Conservation (phyloP, 257 asterid species). For the Primulina tabacum region DNA sequence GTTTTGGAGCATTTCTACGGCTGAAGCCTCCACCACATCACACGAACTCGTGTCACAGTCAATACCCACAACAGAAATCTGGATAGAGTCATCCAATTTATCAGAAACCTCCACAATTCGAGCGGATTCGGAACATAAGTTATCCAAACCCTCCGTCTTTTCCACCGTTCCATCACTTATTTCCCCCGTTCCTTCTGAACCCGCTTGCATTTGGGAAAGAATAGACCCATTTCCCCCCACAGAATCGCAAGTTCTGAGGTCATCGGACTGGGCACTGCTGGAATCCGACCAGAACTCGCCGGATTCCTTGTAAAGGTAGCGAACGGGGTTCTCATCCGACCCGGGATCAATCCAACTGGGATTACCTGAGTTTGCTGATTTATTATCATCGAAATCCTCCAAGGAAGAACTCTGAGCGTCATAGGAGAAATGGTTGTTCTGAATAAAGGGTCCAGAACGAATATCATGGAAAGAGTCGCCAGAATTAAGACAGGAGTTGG, state of each 20-base stretch:
- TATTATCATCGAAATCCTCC: constrained; percentile 38
- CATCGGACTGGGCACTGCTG: constrained; percentile 55
- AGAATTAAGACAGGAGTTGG: constrained; percentile 33
- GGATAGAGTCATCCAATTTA: constrained; percentile 25
- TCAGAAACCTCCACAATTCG: constrained; percentile 32
- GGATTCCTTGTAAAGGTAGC: constrained; percentile 36
- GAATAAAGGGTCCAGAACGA: constrained; percentile 46
- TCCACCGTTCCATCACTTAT: constrained; percentile 23
- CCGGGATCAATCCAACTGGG: constrained; percentile 84
- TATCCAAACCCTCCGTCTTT: constrained; percentile 31
- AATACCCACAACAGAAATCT: constrained; percentile 23
- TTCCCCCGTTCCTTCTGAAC: constrained; percentile 33
- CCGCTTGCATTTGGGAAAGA: constrained; percentile 23
- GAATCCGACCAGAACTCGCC: constrained; percentile 71
- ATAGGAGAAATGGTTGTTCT: constrained; percentile 57
- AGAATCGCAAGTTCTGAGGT: constrained; percentile 37
- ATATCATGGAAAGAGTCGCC: constrained; percentile 35
- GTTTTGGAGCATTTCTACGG: constrained; percentile 25
- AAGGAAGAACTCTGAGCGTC: constrained; percentile 34
- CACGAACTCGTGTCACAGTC: constrained; percentile 23
- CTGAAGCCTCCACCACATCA: constrained; percentile 26
- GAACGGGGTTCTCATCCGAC: constrained; percentile 41
- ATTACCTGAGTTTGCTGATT: constrained; percentile 56
- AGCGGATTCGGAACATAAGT: constrained; percentile 25
- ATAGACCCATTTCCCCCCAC: constrained; percentile 37